Base-by-base conservation (phyloP, 2,329 filamentous ascomycete genomes). In the Ophiocordyceps polyrhachis-furcata region DNA sequence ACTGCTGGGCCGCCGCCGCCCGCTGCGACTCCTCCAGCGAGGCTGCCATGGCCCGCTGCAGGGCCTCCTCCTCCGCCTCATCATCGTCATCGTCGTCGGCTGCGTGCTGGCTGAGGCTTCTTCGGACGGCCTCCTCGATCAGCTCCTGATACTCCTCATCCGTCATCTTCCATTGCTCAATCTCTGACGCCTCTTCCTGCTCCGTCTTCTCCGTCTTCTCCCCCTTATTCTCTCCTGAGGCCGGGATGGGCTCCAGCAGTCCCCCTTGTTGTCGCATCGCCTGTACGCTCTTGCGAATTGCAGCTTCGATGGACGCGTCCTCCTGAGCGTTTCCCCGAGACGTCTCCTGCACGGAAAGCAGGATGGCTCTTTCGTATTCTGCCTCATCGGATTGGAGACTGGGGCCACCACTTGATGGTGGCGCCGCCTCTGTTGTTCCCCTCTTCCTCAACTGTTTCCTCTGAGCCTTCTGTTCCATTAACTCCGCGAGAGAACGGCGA, bases 281-380 rank as follows among this genome's bases (percentile, higher is more conserved):
- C 14, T 63, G 65, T 15, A 91, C 68, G 49, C 81, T 85, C 5
- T 81, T 77, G 14, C 82, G 70, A 43, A 93, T 81, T 1, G 83
- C 83, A 19, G 74, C 69, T 55, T 87, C 84, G 42, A 93, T 70
- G 47, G 73, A 67, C 20, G 69, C 70, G 53, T 91, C 85, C 57
- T 91, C 81, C 19, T 75, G 69, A 0, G 68, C 56, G 49, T 89
- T 70, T 12, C 84, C 83, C 1, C 65, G 69, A 0, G 82, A 87
- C 0, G 82, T 86, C 55, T 81, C 73, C 8, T 66, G 64, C 1
- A 91, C 80, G 1, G 81, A 83, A 12, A 68, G 67, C 44, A 70
- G 71, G 47, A 91, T 89, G 1, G 83, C 83, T 40, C 71, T 66
- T 56, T 89, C 83, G 40, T 86, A 71, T 46, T 82, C 79, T 2